Base-by-base conservation (phyloP, 176 grass and related monocot genomes). In the Aegilops bicornis region DNA sequence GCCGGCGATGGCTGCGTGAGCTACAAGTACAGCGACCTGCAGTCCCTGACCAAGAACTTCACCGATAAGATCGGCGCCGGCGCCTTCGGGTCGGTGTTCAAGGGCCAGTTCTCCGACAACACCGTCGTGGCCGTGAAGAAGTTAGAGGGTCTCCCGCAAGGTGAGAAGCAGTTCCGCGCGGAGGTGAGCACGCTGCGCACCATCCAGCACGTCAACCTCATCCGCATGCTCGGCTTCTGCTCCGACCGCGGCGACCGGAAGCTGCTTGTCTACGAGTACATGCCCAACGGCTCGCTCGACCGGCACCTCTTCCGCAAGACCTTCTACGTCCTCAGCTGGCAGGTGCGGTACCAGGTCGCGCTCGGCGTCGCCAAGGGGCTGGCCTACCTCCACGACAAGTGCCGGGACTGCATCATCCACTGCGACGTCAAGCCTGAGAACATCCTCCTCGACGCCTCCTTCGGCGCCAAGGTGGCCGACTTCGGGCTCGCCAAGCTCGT, bases 141-240 rank as follows among this genome's bases (percentile, higher is more conserved):
- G 67, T 74, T 92, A 15, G 83, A 89, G 33, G 90, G 90, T 7
- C 79, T 89, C 52, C 45, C 52, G 20, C 87, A 89, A 25, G 91
- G 87, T 39, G 90, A 92, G 87, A 89, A 91, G 85, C 89, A 91
- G 68, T 91, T 92, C 74, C 83, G 90, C 7, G 74, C 83, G 5
- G 90, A 92, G 79, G 83, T 92, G 80, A 92, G 87, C 79, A 92
- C 90, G 13, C 76, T 92, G 2, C 83, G 83, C 4, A 89, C 69
- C 24, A 43, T 92, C 69, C 87, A 87, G 31, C 84, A 89, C 59
- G 62, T 92, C 5, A 92, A 92, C 31, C 86, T 89, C 10, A 86
- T 92, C 78, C 91, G 70, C 3, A 71, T 92, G 22, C 81, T 89
- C 29, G 87, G 91, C 48, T 92, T 92, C 50, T 54, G 50, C 50